A percentile compares a stretch with the other conserved stretches of the same genome.
Conservation (phyloP, 768 basidiomycete genomes). For the Daedalea quercina region DNA sequence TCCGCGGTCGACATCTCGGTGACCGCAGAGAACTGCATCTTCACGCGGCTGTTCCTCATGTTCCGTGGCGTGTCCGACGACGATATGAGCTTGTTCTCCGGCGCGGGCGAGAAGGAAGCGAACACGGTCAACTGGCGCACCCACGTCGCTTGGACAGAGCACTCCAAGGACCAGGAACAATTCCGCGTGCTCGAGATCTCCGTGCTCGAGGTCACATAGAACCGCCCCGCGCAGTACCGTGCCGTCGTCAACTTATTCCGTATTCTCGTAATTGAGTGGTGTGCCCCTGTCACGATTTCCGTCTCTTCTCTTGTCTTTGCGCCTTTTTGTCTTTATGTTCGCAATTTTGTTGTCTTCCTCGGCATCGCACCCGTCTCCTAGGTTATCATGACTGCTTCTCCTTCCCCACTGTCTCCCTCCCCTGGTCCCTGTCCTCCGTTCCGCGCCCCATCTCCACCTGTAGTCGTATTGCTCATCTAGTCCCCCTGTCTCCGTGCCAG, state of each 20-base stretch:
- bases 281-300: no score
- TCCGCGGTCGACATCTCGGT: constrained; percentile 85
- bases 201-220: constrained; percentile 55
- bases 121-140: constrained; percentile 78
- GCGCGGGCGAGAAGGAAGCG: constrained; percentile 83
- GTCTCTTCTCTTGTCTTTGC: background rate
- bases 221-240: no score
- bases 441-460: background rate
- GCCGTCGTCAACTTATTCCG: background rate
- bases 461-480: constrained; percentile 19
- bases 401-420: background rate
- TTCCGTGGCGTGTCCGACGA: constrained; percentile 80
- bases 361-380: background rate
- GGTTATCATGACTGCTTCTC: background rate
- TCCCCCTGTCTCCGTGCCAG: background rate
- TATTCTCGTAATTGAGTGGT: background rate
- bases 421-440: background rate
- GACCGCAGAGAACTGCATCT: constrained; percentile 73
- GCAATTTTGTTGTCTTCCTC: background rate
- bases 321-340: background rate
- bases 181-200: constrained; percentile 80
- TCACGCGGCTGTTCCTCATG: constrained; percentile 82
- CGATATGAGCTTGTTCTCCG: constrained; percentile 66
- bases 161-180: constrained; percentile 63
- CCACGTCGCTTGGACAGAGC: constrained; percentile 74